phyloP scores from a whole-genome alignment of 352 stramenopile species.

The Phytophthora melonis region DNA sequence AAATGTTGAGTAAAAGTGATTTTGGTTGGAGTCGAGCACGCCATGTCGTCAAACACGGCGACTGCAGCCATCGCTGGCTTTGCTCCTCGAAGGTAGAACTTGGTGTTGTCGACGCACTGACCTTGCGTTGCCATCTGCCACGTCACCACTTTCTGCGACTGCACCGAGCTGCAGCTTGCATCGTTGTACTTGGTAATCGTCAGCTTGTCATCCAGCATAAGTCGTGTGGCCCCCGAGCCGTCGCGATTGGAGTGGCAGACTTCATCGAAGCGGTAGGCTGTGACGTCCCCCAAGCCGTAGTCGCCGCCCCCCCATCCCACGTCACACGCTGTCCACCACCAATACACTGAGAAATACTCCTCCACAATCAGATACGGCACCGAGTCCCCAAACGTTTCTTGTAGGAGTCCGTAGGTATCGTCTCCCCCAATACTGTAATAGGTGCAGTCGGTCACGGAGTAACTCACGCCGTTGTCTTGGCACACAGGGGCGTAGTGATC shows the following conservation, averaged over 20 bases:
- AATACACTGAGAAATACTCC: slow-evolving; percentile 1
- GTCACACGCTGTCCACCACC: neutral
- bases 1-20: slow-evolving; percentile 3
- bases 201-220: slow-evolving; percentile 7
- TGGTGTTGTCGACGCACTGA: slow-evolving; percentile 6
- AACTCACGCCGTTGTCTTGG: neutral
- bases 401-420: slow-evolving; percentile 6
- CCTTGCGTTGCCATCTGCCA: slow-evolving; percentile 4
- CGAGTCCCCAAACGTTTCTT: neutral
- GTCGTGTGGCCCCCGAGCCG: neutral
- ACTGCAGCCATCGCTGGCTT: neutral
- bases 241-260: slow-evolving; percentile 3
- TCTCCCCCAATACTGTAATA: slow-evolving; percentile 3
- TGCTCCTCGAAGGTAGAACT: slow-evolving; percentile 7
- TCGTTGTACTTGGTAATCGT: slow-evolving; percentile 15
- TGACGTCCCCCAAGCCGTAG: slow-evolving; percentile 4
- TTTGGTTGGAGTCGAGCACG: slow-evolving; percentile 8
- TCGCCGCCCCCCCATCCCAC: neutral
- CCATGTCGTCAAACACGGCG: slow-evolving; percentile 12
- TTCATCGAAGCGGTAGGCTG: slow-evolving; percentile 20
- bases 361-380: slow-evolving; percentile 19
- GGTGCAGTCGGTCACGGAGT: slow-evolving; percentile 11
- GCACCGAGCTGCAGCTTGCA: slow-evolving; percentile 1
- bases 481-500: slow-evolving; percentile 14
- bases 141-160: neutral